These are phyloP conservation scores for Aureobasidium namibiae DNA, from an alignment of 2,329 filamentous ascomycete species.

Conservation along the genomic window DNA sequence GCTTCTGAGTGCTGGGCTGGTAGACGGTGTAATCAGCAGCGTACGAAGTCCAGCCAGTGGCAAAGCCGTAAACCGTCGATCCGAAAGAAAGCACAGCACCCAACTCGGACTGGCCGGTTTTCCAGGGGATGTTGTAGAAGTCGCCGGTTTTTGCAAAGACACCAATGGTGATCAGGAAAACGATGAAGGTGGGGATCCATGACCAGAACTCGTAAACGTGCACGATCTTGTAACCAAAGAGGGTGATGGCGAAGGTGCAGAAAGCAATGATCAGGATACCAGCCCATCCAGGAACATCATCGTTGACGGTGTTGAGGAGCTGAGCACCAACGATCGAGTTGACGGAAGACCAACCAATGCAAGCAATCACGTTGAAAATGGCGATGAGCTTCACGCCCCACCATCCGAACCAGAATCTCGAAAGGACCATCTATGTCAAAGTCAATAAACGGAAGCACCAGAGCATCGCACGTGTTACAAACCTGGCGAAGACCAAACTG, in stretches of 20 bases:
- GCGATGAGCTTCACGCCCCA: constrained; percentile 59
- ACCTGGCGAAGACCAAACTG: constrained; percentile 62
- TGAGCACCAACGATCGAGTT: constrained; percentile 76
- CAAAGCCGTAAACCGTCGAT: constrained; percentile 58
- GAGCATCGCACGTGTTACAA: background rate
- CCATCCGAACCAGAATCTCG: constrained; percentile 60
- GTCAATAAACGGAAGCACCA: background rate
- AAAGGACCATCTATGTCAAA: constrained; percentile 17
- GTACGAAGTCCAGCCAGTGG: constrained; percentile 65
- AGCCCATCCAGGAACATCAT: constrained; percentile 59
- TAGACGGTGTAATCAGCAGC: constrained; percentile 77
- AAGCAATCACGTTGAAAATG: constrained; percentile 61
- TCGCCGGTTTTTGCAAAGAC: constrained; percentile 59
- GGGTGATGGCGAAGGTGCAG: constrained; percentile 59
- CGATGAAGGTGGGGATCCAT: constrained; percentile 65
- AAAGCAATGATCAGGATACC: constrained; percentile 67
- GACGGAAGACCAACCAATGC: constrained; percentile 66
- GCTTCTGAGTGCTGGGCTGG: constrained; percentile 55
- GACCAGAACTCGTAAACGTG: constrained; percentile 69
- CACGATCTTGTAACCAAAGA: constrained; percentile 68
- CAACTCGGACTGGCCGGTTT: constrained; percentile 50
- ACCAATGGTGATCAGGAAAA: constrained; percentile 64
- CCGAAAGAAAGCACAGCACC: constrained; percentile 58
- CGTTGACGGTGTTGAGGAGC: constrained; percentile 65
- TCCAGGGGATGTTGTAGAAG: constrained; percentile 56